Conservation (phyloP, 73 alveolate genomes). For the Effrenium voratum region DNA sequence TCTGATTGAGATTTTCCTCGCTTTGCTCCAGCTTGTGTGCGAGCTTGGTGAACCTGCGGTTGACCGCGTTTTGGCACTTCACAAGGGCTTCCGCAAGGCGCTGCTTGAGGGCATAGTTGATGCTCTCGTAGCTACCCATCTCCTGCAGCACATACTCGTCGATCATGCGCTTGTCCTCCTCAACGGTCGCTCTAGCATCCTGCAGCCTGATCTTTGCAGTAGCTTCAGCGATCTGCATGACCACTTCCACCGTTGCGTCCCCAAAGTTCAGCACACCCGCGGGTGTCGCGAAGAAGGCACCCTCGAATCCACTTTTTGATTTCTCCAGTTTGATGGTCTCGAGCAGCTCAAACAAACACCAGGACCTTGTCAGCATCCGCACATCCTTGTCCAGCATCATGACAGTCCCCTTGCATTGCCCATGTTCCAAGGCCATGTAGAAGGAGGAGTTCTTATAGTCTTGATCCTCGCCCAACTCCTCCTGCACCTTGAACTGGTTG, state of each 20-base stretch:
- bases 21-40: no score
- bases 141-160: background rate
- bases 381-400: background rate
- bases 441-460: background rate
- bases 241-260: background rate
- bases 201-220: background rate
- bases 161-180: constrained; percentile 21
- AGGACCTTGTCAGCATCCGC: background rate
- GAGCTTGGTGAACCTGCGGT: no score
- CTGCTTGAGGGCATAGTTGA: no score
- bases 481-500: background rate
- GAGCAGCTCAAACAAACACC: constrained; percentile 29
- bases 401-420: background rate
- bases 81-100: no score
- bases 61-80: no score
- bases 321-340: background rate
- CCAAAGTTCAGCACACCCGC: constrained; percentile 34
- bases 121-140: background rate
- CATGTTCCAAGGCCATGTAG: background rate
- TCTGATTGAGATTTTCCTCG: no score
- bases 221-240: background rate
- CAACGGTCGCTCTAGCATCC: background rate
- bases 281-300: background rate
- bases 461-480: background rate
- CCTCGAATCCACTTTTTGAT: background rate